Percentiles rank a stretch among this genome's conserved stretches.
Conservation (phyloP, 2,329 filamentous ascomycete genomes). For the Penicillium sclerotiorum region DNA sequence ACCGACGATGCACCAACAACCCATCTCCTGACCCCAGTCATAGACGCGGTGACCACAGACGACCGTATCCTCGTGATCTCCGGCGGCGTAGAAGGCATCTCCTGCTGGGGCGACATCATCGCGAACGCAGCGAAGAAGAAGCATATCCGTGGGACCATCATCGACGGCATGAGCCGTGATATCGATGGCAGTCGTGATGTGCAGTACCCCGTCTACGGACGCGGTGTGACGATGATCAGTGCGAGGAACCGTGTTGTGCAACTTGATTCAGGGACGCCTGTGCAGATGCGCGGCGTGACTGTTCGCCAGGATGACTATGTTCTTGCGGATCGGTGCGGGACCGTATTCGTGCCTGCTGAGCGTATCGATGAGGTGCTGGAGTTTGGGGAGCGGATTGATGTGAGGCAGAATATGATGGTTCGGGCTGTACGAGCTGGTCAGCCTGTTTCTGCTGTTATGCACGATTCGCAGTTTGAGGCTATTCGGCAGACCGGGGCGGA, state of each 20-base stretch:
- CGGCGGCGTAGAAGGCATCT: constrained; percentile 21
- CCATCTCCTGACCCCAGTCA: constrained; percentile 22
- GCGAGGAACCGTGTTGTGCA: constrained; percentile 37
- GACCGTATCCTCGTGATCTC: constrained; percentile 27
- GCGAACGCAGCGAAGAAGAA: constrained; percentile 27
- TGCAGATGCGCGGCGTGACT: constrained; percentile 17
- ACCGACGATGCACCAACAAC: constrained; percentile 9
- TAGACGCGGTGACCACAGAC: constrained; percentile 18
- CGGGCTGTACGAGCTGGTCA: constrained; percentile 19
- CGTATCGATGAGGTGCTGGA: constrained; percentile 21
- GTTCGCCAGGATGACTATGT: constrained; percentile 24
- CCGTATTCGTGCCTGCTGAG: constrained; percentile 18
- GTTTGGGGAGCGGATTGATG: constrained; percentile 15
- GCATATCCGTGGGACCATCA: constrained; percentile 32
- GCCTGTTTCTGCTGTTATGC: constrained; percentile 24
- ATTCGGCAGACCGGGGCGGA: constrained; percentile 3
- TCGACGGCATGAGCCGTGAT: constrained; percentile 37
- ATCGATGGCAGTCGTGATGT: constrained; percentile 38
- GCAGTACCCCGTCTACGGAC: constrained; percentile 38
- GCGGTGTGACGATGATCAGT: constrained; percentile 37
- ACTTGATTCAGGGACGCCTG: constrained; percentile 32
- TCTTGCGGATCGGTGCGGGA: constrained; percentile 23
- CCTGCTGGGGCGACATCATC: constrained; percentile 29
- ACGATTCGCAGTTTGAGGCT: constrained; percentile 23
- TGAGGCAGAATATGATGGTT: constrained; percentile 22